phyloP scores from a whole-genome alignment of 306 rosid genomes.

The Pachyrhizus erosus region DNA sequence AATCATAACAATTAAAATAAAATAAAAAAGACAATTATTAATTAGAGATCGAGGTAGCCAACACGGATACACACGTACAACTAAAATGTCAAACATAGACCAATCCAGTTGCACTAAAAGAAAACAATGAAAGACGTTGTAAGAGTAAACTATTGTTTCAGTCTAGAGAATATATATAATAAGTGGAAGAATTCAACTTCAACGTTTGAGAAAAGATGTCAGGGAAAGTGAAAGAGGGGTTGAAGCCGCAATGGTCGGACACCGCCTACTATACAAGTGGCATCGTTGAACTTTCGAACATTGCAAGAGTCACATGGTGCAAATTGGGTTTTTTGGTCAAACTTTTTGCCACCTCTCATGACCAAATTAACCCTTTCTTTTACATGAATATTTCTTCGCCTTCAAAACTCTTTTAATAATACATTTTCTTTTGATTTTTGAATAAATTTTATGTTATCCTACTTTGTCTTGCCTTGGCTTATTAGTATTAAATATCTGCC shows the following conservation, averaged over 20 bases:
- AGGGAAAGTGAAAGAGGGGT: constrained; percentile 42
- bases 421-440: background rate
- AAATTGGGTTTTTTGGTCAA: constrained; percentile 47
- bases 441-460: background rate
- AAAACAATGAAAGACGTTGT: constrained; percentile 26
- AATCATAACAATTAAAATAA: background rate
- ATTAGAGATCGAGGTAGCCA: constrained; percentile 12
- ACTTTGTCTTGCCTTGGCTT: background rate
- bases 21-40: background rate
- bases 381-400: background rate
- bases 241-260: constrained; percentile 68
- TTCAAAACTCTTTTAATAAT: background rate
- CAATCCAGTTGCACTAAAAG: constrained; percentile 47
- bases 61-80: constrained; percentile 38
- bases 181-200: constrained; percentile 78
- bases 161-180: background rate
- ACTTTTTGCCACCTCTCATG: constrained; percentile 35
- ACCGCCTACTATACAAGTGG: constrained; percentile 33
- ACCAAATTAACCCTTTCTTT: background rate
- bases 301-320: constrained; percentile 51
- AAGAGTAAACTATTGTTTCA: background rate
- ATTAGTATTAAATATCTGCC: background rate
- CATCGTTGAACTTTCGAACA: constrained; percentile 64
- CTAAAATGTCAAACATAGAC: constrained; percentile 46
- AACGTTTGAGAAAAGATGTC: constrained; percentile 59